Percentiles rank a stretch among this genome's conserved stretches.
Evolutionary conservation across 2,329 filamentous ascomycete genomes (phyloP).

Genomic region (Trichophaea hybrida): DNA sequence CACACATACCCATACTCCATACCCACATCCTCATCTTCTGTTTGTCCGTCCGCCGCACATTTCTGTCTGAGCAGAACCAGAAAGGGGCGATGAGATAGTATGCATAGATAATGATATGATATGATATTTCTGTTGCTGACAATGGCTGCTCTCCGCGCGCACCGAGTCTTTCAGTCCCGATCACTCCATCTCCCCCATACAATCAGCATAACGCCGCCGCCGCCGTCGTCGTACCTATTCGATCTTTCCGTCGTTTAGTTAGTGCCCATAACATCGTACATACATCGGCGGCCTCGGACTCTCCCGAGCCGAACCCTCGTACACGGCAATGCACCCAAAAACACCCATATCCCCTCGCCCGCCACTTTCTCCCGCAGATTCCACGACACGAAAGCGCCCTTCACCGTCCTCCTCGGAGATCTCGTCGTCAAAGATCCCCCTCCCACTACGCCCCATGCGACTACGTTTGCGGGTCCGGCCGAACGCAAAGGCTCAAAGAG

Average conservation of each 20-base stretch:
- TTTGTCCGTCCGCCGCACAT: no score
- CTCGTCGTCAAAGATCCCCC: slow-evolving; percentile 1
- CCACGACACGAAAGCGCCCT: neutral
- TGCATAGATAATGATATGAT: no score
- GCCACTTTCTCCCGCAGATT: neutral
- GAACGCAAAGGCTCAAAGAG: neutral
- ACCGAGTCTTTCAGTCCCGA: neutral
- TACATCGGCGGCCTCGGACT: no score
- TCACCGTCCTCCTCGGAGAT: neutral
- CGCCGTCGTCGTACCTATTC: neutral
- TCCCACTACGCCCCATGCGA: slow-evolving; percentile 1
- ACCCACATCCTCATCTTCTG: neutral
- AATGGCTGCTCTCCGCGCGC: no score
- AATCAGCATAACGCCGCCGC: neutral
- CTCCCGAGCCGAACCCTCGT: no score
- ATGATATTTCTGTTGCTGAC: no score
- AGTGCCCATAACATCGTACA: no score
- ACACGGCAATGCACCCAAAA: neutral
- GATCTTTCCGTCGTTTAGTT: neutral
- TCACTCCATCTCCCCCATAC: neutral
- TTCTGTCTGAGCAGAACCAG: no score
- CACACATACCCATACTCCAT: neutral
- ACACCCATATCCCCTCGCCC: neutral
- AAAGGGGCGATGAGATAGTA: no score
- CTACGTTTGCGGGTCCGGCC: neutral